A percentile compares a stretch with the other conserved stretches of the same genome.
phyloP scores from a whole-genome alignment of 495 filamentous ascomycete genomes.

The Aspergillus funiculosus region DNA sequence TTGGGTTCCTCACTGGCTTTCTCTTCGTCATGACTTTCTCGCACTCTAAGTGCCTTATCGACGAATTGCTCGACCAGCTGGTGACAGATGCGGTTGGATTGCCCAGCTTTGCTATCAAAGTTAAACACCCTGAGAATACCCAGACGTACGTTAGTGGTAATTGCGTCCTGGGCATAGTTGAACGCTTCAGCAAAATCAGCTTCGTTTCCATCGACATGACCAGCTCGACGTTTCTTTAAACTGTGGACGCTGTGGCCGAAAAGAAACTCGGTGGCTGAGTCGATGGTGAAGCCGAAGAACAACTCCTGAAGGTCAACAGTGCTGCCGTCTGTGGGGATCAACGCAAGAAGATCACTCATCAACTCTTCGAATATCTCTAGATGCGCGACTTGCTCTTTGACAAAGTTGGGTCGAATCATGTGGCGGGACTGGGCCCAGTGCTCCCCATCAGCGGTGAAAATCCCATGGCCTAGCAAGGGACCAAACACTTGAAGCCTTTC shows the following conservation, averaged over 20 bases:
- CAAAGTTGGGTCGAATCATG: slow-evolving; percentile 43
- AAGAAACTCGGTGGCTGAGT: slow-evolving; percentile 56
- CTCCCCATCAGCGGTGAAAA: slow-evolving; percentile 61
- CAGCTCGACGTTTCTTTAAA: slow-evolving; percentile 10
- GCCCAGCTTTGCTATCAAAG: slow-evolving; percentile 10
- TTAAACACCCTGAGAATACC: slow-evolving; percentile 8
- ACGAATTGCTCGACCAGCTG: slow-evolving; percentile 13
- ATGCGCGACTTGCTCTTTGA: slow-evolving; percentile 29
- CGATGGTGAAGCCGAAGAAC: slow-evolving; percentile 51
- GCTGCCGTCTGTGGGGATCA: slow-evolving; percentile 26
- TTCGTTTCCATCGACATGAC: slow-evolving; percentile 1
- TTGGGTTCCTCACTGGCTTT: background rate
- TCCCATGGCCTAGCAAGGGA: slow-evolving; percentile 46
- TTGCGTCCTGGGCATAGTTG: slow-evolving; percentile 41
- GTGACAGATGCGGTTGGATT: slow-evolving; percentile 12
- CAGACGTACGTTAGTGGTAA: slow-evolving; percentile 5
- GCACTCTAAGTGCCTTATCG: slow-evolving; percentile 12
- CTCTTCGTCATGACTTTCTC: slow-evolving; percentile 10
- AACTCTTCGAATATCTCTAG: slow-evolving; percentile 44
- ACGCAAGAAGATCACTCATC: slow-evolving; percentile 40
- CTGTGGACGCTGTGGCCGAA: slow-evolving; percentile 40
- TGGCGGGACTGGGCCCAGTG: slow-evolving; percentile 51
- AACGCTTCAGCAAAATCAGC: slow-evolving; percentile 30
- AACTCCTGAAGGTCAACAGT: slow-evolving; percentile 49
- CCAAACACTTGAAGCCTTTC: slow-evolving; percentile 26